These are phyloP conservation scores for Lactarius akahatsu DNA, from an alignment of 768 basidiomycete species.

Conservation along the genomic window DNA sequence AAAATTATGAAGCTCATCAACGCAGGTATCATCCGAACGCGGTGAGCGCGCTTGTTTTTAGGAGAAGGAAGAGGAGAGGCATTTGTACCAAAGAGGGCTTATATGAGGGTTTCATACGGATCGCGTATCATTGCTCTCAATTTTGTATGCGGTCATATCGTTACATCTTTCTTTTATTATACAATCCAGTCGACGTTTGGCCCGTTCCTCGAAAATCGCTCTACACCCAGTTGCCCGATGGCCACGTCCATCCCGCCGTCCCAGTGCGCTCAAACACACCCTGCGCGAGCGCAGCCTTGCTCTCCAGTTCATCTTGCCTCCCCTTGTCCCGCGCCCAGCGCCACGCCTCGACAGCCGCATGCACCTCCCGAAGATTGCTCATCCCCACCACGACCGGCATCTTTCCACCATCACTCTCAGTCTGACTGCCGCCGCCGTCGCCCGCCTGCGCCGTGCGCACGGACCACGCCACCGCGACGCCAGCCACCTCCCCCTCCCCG, in stretches of 20 bases:
- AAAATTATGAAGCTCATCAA: constrained; percentile 91
- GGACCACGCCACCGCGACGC: constrained; percentile 73
- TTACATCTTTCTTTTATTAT: background rate
- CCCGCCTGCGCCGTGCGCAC: constrained; percentile 45
- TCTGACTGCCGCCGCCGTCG: constrained; percentile 30
- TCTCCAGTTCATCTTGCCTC: constrained; percentile 38
- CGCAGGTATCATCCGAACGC: constrained; percentile 90
- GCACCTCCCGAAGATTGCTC: constrained; percentile 69
- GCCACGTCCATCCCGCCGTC: constrained; percentile 50
- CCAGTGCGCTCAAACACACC: constrained; percentile 50
- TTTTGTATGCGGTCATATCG: background rate
- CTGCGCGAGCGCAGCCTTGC: constrained; percentile 46
- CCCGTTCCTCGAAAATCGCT: background rate
- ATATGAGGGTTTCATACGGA: background rate
- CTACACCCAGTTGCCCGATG: constrained; percentile 16
- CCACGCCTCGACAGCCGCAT: constrained; percentile 70
- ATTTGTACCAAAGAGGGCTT: background rate
- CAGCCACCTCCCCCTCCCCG: constrained; percentile 50
- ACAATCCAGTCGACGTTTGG: background rate
- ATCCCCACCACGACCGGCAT: constrained; percentile 74
- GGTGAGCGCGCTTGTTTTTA: constrained; percentile 43
- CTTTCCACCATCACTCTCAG: constrained; percentile 13
- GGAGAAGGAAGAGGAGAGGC: background rate
- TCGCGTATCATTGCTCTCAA: background rate
- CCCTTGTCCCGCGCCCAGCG: constrained; percentile 49